A percentile compares a stretch with the other conserved stretches of the same genome.
phyloP scores from a whole-genome alignment of 31 red algal genomes.

The Bonnemaisonia californica region DNA sequence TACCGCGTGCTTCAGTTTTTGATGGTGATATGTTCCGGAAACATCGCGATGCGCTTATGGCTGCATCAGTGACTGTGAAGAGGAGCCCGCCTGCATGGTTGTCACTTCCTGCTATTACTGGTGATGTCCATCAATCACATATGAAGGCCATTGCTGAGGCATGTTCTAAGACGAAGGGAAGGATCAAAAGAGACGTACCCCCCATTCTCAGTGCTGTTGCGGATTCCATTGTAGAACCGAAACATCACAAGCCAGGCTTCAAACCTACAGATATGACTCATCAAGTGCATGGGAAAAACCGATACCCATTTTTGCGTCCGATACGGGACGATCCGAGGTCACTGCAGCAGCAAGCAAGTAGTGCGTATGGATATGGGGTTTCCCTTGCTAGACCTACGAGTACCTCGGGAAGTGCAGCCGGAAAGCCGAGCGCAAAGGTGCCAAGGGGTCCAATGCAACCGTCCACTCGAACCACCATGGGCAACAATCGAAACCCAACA shows the following conservation, averaged over 20 bases:
- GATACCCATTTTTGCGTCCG: slow-evolving; percentile 50
- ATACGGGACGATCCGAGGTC: slow-evolving; percentile 32
- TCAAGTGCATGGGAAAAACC: slow-evolving; percentile 13
- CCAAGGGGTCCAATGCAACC: background rate
- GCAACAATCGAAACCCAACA: background rate
- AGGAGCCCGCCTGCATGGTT: background rate
- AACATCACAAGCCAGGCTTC: slow-evolving; percentile 56
- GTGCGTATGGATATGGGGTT: background rate
- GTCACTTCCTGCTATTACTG: background rate
- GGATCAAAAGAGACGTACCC: slow-evolving; percentile 1
- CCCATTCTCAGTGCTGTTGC: slow-evolving; percentile 31
- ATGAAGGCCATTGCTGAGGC: slow-evolving; percentile 38
- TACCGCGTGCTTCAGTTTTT: slow-evolving; percentile 9
- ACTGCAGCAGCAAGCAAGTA: background rate
- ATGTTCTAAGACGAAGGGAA: slow-evolving; percentile 24
- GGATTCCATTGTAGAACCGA: slow-evolving; percentile 20
- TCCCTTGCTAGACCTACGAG: background rate
- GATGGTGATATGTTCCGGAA: slow-evolving; percentile 24
- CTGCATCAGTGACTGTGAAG: background rate
- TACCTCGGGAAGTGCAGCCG: background rate
- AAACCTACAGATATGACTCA: slow-evolving; percentile 50
- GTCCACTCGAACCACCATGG: background rate
- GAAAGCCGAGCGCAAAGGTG: background rate
- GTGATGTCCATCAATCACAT: slow-evolving; percentile 33
- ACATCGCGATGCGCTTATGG: slow-evolving; percentile 18